A percentile compares a stretch with the other conserved stretches of the same genome.
Evolutionary conservation across 495 filamentous ascomycete genomes (phyloP).

Genomic region (Glonium stellatum): DNA sequence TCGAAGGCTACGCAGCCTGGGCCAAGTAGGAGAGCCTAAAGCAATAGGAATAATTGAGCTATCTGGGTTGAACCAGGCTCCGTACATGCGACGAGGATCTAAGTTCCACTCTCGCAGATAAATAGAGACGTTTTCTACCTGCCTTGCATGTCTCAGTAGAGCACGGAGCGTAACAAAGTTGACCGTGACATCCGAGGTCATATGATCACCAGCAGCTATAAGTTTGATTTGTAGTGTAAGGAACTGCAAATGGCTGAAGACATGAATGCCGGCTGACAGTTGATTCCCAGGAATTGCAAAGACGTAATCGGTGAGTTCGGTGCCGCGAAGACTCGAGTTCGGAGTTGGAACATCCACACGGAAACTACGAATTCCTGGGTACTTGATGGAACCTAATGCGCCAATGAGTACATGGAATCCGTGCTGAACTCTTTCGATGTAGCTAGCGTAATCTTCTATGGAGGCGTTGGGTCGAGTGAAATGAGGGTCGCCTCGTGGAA

Average conservation of each 20-base stretch:
- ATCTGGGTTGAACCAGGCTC: neutral
- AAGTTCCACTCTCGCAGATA: slow-evolving; percentile 4
- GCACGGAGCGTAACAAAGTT: slow-evolving; percentile 5
- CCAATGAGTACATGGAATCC: slow-evolving; percentile 22
- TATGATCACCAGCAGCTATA: neutral
- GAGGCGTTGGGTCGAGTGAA: neutral
- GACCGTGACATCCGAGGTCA: neutral
- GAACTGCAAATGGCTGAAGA: slow-evolving; percentile 15
- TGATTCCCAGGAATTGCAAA: slow-evolving; percentile 11
- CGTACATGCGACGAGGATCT: slow-evolving; percentile 1
- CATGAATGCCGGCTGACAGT: slow-evolving; percentile 16
- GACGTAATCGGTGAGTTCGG: slow-evolving; percentile 7
- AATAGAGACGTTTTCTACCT: slow-evolving; percentile 12
- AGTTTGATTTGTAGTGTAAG: slow-evolving; percentile 11
- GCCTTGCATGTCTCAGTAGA: slow-evolving; percentile 12
- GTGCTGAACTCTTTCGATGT: slow-evolving; percentile 2
- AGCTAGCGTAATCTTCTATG: neutral
- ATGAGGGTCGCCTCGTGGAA: slow-evolving; percentile 10
- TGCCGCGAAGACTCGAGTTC: neutral
- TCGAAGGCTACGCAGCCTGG: slow-evolving; percentile 8
- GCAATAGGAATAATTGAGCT: neutral
- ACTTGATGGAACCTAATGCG: slow-evolving; percentile 10
- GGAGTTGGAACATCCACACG: slow-evolving; percentile 1
- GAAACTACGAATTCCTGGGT: slow-evolving; percentile 14
- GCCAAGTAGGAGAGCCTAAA: slow-evolving; percentile 14